These are phyloP conservation scores for Pyricularia grisea DNA, from an alignment of 2,329 filamentous ascomycete species.

Conservation along the genomic window DNA sequence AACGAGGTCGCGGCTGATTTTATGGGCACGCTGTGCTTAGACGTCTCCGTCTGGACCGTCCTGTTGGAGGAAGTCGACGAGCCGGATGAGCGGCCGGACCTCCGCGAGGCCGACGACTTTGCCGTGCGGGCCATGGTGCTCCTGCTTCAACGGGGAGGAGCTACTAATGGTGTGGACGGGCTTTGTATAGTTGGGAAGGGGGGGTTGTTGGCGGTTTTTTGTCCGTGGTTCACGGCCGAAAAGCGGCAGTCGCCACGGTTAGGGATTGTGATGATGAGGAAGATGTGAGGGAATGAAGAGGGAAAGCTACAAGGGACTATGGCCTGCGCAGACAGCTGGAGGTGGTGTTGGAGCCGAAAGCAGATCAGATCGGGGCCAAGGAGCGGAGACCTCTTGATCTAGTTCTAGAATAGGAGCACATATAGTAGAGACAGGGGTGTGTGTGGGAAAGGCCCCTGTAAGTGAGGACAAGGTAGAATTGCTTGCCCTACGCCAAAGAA, in stretches of 20 bases:
- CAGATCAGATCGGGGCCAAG: not conserved
- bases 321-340: not conserved
- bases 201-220: not conserved
- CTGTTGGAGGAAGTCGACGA: conserved; percentile 6
- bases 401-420: not conserved
- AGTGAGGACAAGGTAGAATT: not conserved
- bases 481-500: not conserved
- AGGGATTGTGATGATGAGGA: not conserved
- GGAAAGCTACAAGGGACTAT: not conserved
- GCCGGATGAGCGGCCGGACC: conserved; percentile 1
- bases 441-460: not conserved
- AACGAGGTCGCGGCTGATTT: conserved; percentile 6
- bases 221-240: not conserved
- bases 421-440: not conserved
- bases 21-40: conserved; percentile 2
- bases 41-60: conserved; percentile 5
- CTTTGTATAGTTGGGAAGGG: not conserved
- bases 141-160: not conserved
- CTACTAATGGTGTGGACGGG: not conserved
- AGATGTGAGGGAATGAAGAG: not conserved
- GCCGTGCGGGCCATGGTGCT: not conserved
- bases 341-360: not conserved
- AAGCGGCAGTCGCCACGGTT: not conserved
- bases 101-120: not conserved
- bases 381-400: not conserved